Percentiles rank a stretch among this genome's conserved stretches.
Evolutionary conservation across 208 protist genomes (phyloP).

Genomic region (Trypanosoma congolense): DNA sequence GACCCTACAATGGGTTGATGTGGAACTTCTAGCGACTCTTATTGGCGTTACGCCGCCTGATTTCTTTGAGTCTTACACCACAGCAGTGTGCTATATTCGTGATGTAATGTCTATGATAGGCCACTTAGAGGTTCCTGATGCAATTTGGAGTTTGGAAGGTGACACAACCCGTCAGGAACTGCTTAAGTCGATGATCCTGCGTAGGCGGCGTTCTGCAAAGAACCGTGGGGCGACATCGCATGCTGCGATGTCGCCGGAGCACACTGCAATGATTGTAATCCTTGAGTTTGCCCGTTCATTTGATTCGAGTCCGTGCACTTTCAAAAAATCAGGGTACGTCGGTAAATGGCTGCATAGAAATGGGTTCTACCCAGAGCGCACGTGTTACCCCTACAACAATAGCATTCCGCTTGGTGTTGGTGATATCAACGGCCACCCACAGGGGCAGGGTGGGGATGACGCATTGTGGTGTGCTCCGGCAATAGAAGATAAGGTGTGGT

Average conservation of each 20-base stretch:
- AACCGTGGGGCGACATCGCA: constrained; percentile 7
- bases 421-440: background rate
- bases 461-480: constrained; percentile 2
- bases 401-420: background rate
- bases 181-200: constrained; percentile 32
- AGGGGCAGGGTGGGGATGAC: background rate
- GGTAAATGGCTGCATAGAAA: constrained; percentile 50
- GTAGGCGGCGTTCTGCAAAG: constrained; percentile 7
- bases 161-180: constrained; percentile 30
- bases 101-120: constrained; percentile 63
- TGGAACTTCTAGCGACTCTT: constrained; percentile 50
- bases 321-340: constrained; percentile 40
- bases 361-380: constrained; percentile 46
- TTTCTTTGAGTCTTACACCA: constrained; percentile 62
- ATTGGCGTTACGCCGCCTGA: constrained; percentile 59
- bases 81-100: constrained; percentile 58
- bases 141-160: constrained; percentile 65
- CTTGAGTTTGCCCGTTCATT: constrained; percentile 60
- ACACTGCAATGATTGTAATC: constrained; percentile 72
- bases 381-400: constrained; percentile 24
- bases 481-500: constrained; percentile 15
- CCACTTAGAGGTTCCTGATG: constrained; percentile 47
- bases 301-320: constrained; percentile 42
- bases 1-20: constrained; percentile 76
- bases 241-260: constrained; percentile 52